These are phyloP conservation scores for Phaseolus coccineus DNA, from an alignment of 331 rosid species.

Conservation along the genomic window DNA sequence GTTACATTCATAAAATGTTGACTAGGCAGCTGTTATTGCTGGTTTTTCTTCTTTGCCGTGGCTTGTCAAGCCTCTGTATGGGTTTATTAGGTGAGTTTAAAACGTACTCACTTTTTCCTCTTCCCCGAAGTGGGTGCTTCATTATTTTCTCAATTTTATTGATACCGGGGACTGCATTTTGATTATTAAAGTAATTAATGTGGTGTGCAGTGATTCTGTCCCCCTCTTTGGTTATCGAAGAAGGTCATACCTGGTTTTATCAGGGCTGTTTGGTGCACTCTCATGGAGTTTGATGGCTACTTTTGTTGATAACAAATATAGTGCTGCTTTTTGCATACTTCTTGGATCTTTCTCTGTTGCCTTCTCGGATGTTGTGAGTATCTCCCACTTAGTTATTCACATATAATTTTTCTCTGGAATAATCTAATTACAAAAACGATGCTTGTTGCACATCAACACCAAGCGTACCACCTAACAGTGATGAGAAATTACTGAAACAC, in stretches of 20 bases:
- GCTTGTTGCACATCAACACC: conserved; percentile 23
- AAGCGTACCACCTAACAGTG: neutral
- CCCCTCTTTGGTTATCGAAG: conserved; percentile 98
- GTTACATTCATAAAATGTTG: conserved; percentile 41
- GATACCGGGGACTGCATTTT: neutral
- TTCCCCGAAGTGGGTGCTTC: conserved; percentile 7
- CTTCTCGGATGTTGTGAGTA: conserved; percentile 98
- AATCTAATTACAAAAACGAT: neutral
- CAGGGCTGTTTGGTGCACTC: conserved; percentile 95
- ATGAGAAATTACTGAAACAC: conserved; percentile 12
- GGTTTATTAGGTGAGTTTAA: conserved; percentile 84
- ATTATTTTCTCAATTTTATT: conserved; percentile 12
- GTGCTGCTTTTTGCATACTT: conserved; percentile 88
- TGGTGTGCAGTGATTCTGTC: conserved; percentile 85
- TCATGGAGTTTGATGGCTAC: conserved; percentile 97
- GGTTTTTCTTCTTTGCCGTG: conserved; percentile 91
- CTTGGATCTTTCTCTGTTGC: conserved; percentile 98
- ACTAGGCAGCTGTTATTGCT: conserved; percentile 94
- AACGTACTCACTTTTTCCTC: conserved; percentile 33
- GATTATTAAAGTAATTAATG: conserved; percentile 27
- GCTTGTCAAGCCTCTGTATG: conserved; percentile 94
- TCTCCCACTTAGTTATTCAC: conserved; percentile 34
- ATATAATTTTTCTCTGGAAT: conserved; percentile 12
- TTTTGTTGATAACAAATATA: conserved; percentile 77
- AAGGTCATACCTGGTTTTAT: conserved; percentile 90